Evolutionary conservation across 768 basidiomycete species (phyloP).

Genomic region (Lactarius deliciosus): DNA sequence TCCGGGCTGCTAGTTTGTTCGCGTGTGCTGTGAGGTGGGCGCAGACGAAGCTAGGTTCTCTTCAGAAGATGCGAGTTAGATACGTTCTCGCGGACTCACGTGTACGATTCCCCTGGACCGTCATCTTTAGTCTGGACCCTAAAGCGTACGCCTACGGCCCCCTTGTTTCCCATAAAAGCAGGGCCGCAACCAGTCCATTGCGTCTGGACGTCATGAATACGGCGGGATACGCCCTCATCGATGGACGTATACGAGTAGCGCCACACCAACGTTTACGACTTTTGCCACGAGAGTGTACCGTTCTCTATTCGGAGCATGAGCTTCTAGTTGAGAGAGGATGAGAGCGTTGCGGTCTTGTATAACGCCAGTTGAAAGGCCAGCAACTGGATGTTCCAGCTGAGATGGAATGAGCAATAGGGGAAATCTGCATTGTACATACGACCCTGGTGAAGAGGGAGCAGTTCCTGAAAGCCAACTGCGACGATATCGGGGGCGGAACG

Average conservation of each 20-base stretch:
- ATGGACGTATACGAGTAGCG: constrained; percentile 83
- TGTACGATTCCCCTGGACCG: constrained; percentile 70
- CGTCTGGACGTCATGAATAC: constrained; percentile 64
- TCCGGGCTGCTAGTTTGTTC: constrained; percentile 58
- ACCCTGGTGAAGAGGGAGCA: constrained; percentile 85
- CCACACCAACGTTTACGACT: constrained; percentile 83
- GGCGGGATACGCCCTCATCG: constrained; percentile 62
- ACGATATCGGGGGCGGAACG: constrained; percentile 79
- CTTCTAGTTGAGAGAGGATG: constrained; percentile 73
- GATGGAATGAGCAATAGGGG: constrained; percentile 17
- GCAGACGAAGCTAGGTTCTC: constrained; percentile 70
- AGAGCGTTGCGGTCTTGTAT: constrained; percentile 67
- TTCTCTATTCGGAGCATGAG: constrained; percentile 68
- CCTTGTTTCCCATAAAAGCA: constrained; percentile 90
- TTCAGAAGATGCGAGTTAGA: constrained; percentile 14
- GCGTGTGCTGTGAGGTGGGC: constrained; percentile 89
- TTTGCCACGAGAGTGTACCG: constrained; percentile 76
- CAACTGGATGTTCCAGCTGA: constrained; percentile 47
- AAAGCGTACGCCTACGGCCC: constrained; percentile 87
- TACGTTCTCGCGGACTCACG: constrained; percentile 53
- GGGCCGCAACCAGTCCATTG: constrained; percentile 74
- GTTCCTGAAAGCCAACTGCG: constrained; percentile 91
- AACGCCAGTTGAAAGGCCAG: constrained; percentile 70
- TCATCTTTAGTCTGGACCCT: constrained; percentile 59
- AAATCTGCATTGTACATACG: constrained; percentile 41